Evolutionary conservation across 163 green algal genomes (phyloP).

Genomic region (Chloromonas sp.): DNA sequence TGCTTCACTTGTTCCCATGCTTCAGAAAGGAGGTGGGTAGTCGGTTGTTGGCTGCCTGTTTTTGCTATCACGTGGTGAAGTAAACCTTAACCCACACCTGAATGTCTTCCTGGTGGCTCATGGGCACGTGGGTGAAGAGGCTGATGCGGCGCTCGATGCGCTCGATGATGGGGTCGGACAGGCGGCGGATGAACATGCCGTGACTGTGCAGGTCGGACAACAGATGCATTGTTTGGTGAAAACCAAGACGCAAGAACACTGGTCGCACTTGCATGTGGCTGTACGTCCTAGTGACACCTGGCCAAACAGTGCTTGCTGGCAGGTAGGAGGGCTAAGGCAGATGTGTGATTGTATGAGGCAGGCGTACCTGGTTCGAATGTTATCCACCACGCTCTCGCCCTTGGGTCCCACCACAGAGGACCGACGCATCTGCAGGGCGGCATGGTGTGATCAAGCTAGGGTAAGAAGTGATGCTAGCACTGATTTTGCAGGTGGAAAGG

Average conservation of each 20-base stretch:
- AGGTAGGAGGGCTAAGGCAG: not conserved
- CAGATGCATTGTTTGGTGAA: not conserved
- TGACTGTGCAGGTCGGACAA: not conserved
- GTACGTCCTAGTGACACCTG: not conserved
- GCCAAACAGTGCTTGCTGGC: not conserved
- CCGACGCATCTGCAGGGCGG: not conserved
- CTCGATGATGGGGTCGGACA: conserved; percentile 32
- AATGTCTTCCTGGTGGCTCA: conserved; percentile 43
- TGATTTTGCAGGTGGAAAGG: too few relatives aligned
- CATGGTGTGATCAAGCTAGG: too few relatives aligned
- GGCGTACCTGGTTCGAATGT: not conserved
- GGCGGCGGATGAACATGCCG: conserved; percentile 19
- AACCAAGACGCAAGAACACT: not conserved
- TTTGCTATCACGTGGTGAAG: too few relatives aligned
- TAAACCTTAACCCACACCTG: conserved; percentile 7
- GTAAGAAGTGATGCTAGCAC: too few relatives aligned
- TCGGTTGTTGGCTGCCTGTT: too few relatives aligned
- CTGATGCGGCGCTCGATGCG: conserved; percentile 37
- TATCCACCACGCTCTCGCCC: not conserved
- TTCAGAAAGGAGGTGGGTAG: too few relatives aligned
- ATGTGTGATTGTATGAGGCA: too few relatives aligned
- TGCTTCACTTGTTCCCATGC: too few relatives aligned
- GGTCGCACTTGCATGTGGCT: not conserved
- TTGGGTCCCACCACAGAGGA: not conserved
- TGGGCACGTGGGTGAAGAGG: conserved; percentile 38